Evolutionary conservation across 2,329 filamentous ascomycete genomes (phyloP).

Genomic region (Coleophoma cylindrospora): DNA sequence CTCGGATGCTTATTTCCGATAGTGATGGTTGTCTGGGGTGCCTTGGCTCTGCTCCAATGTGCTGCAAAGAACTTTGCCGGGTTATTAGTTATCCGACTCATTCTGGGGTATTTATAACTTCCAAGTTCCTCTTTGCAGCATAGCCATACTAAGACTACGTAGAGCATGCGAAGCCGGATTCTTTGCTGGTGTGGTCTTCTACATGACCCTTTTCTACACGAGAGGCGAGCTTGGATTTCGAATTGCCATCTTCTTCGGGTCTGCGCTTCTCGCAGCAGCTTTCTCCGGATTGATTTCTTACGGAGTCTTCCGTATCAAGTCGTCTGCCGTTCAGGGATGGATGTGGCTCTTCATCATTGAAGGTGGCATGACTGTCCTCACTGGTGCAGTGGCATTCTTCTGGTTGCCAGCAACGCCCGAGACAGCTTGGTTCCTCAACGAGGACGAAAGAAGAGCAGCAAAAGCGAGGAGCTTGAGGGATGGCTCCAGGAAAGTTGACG

Average conservation of each 20-base stretch:
- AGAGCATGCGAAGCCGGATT: slow-evolving; percentile 45
- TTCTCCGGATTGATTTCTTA: slow-evolving; percentile 33
- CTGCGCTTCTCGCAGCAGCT: slow-evolving; percentile 32
- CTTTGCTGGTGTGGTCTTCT: slow-evolving; percentile 49
- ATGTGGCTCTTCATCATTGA: slow-evolving; percentile 40
- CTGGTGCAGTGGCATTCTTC: slow-evolving; percentile 13
- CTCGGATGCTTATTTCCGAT: slow-evolving; percentile 6
- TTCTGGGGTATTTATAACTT: slow-evolving; percentile 26
- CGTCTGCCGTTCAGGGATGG: slow-evolving; percentile 36
- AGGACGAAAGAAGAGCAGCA: slow-evolving; percentile 30
- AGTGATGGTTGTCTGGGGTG: slow-evolving; percentile 43
- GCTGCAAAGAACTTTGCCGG: slow-evolving; percentile 28
- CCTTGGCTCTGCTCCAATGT: slow-evolving; percentile 35
- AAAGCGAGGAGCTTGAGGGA: slow-evolving; percentile 38
- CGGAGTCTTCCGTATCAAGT: slow-evolving; percentile 43
- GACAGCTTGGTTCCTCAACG: slow-evolving; percentile 9
- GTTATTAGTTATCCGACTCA: slow-evolving; percentile 27
- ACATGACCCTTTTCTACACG: slow-evolving; percentile 43
- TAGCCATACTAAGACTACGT: slow-evolving; percentile 5
- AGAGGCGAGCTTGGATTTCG: slow-evolving; percentile 35
- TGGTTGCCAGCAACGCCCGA: slow-evolving; percentile 4
- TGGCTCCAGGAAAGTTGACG: slow-evolving; percentile 32
- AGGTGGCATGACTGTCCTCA: slow-evolving; percentile 30
- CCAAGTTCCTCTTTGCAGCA: not conserved
- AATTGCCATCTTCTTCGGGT: slow-evolving; percentile 38